Evolutionary conservation across 768 basidiomycete species (phyloP), one percentile per base, ranked within the genome.

Genomic region (Rossbeevera mucosa): DNA sequence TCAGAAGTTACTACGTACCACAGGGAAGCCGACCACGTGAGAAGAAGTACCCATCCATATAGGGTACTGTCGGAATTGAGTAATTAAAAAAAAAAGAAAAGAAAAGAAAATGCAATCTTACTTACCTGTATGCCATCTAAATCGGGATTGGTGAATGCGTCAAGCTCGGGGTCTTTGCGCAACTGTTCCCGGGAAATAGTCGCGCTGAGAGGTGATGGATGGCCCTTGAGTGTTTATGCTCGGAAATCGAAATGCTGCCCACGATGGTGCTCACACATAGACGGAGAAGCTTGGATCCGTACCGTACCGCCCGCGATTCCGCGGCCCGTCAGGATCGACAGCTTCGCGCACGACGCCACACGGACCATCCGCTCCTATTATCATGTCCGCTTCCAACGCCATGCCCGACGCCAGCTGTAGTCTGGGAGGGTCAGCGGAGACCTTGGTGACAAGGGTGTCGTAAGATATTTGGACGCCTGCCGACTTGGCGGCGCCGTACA

Each of bases 351-450:
- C 66, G n/a, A 76, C 22, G 20, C 80, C 79, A 30, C 68, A 60
- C 40, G 72, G 68, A 6, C 83, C 82, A 64, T 85, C 83, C 13
- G 82, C 83, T 21, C 79, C 82, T 13, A 83, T 72, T 29, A 83
- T 66, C 36, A 83, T 52, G 62, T 84, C 81, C 8, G 76, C 76
- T 25, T 57, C 52, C 9, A 82, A 45, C 5, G 61, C 64, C 51
- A 74, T 72, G n/a, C 80, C 80, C 30, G 63, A 69, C 14, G 71
- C 72, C 7, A 74, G 55, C 1, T 64, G 64, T 2, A 77, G 69
- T 29, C 64, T 60, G 3, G 60, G 57, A 13, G 60, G 59, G 31
- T 71, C 52, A 13, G 64, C 61, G 18, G 56, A 56, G n/a, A 74
- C 70, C 2, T 48, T 51, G 18, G 48, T 50, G 28, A 78, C 73